phyloP scores from a whole-genome alignment of 768 basidiomycete species.

The Naematelia aurantialba region DNA sequence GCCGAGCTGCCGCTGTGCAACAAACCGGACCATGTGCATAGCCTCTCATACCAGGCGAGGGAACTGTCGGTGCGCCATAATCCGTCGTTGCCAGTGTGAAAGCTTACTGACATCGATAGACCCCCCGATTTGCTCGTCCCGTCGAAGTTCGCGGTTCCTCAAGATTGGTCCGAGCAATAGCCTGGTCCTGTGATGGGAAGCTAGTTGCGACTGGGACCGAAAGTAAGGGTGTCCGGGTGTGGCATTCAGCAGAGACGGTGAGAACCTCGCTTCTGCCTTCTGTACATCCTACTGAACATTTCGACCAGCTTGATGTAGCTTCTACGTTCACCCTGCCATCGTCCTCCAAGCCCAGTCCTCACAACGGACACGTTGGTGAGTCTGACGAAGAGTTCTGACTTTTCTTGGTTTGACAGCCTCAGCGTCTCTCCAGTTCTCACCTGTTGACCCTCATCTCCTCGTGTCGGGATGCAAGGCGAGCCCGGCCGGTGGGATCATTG shows the following conservation, averaged over 20 bases:
- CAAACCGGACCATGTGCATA: slow-evolving; percentile 17
- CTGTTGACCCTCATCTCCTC: slow-evolving; percentile 28
- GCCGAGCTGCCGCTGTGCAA: background rate
- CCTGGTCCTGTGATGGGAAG: slow-evolving; percentile 38
- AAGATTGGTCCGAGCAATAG: slow-evolving; percentile 31
- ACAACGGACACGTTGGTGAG: slow-evolving; percentile 40
- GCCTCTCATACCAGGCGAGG: slow-evolving; percentile 11
- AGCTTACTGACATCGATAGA: slow-evolving; percentile 10
- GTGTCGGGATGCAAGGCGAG: slow-evolving; percentile 35
- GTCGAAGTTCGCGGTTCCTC: slow-evolving; percentile 29
- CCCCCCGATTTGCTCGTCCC: slow-evolving; percentile 27
- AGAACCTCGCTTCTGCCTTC: background rate
- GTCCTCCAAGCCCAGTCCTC: slow-evolving; percentile 29
- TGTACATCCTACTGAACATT: background rate
- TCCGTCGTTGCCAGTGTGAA: background rate
- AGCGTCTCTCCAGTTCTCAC: slow-evolving; percentile 39
- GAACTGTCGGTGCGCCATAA: slow-evolving; percentile 13
- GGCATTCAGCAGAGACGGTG: slow-evolving; percentile 13
- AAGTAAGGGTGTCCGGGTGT: slow-evolving; percentile 31
- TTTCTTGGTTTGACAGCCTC: slow-evolving; percentile 1
- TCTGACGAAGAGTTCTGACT: background rate
- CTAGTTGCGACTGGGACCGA: slow-evolving; percentile 39
- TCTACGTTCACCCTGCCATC: slow-evolving; percentile 23
- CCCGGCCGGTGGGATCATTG: slow-evolving; percentile 26
- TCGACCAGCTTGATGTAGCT: slow-evolving; percentile 26